Conservation (phyloP, 257 asterid species). For the Nicotiana attenuata region DNA sequence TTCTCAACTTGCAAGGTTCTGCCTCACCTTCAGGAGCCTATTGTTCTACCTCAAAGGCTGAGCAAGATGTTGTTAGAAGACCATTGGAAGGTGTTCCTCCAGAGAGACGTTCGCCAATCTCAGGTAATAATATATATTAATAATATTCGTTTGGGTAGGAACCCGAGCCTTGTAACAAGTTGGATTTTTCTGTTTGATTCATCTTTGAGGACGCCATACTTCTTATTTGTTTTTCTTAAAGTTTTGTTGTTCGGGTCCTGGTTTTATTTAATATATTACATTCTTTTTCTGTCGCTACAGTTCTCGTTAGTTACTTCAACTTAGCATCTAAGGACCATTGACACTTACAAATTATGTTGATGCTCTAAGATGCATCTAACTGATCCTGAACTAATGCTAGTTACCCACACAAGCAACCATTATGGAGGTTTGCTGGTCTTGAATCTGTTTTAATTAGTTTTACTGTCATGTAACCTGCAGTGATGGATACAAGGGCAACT, state of each 20-base stretch:
- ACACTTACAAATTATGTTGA: neutral
- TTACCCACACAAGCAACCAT: too few species aligned
- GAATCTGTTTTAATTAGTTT: neutral
- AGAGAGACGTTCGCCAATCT: constrained; percentile 80
- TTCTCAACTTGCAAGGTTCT: constrained; percentile 60
- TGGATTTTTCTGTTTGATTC: neutral
- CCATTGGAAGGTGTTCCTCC: constrained; percentile 42
- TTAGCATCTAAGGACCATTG: neutral
- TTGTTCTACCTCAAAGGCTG: constrained; percentile 70
- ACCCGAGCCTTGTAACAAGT: neutral
- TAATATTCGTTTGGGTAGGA: neutral
- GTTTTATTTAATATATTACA: too few species aligned
- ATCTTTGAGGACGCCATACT: neutral
- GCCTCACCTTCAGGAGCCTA: constrained; percentile 74
- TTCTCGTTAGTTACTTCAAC: neutral
- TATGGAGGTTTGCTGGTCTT: neutral
- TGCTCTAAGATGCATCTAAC: neutral
- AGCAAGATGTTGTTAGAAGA: constrained; percentile 42
- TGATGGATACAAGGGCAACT: constrained; percentile 31
- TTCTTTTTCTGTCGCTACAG: neutral
- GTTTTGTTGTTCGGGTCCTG: neutral
- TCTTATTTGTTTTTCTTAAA: neutral
- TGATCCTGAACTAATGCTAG: neutral
- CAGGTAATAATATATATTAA: constrained; percentile 45
- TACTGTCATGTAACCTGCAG: constrained; percentile 22